Percentiles rank a stretch among this genome's conserved stretches.
These are phyloP conservation scores for Chrysosphaeria jannelii DNA, from an alignment of 2,329 filamentous ascomycete genomes.

Conservation along the genomic window DNA sequence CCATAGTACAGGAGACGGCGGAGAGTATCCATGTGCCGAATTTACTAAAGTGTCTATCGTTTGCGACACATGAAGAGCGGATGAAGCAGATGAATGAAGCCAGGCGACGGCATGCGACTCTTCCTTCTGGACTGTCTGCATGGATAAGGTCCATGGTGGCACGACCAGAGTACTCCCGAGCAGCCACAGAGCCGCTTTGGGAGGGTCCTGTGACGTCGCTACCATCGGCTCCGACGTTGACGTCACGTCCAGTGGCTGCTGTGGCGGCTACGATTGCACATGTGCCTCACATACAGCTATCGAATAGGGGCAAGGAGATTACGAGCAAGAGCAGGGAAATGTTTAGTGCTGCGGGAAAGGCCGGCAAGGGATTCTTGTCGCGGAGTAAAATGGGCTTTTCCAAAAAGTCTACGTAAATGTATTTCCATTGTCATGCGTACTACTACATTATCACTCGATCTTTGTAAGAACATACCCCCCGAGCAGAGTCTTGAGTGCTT, in stretches of 20 bases:
- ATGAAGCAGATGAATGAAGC: constrained; percentile 46
- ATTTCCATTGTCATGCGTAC: no score
- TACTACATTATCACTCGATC: no score
- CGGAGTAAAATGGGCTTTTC: constrained; percentile 61
- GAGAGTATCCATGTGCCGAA: constrained; percentile 7
- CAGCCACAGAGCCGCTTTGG: constrained; percentile 5
- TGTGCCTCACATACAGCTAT: constrained; percentile 24
- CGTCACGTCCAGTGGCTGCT: constrained; percentile 1
- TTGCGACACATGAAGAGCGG: constrained; percentile 33
- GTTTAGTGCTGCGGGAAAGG: constrained; percentile 47
- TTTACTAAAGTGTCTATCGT: constrained; percentile 36
- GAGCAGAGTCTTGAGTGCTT: no score
- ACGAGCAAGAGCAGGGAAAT: constrained; percentile 71
- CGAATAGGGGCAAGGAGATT: constrained; percentile 42
- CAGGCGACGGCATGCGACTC: constrained; percentile 34
- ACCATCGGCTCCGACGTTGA: constrained; percentile 5
- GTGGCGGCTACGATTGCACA: constrained; percentile 7
- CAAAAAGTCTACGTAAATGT: no score
- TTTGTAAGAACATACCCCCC: no score
- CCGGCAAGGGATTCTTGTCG: constrained; percentile 69
- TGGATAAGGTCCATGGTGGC: constrained; percentile 20
- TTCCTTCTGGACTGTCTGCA: constrained; percentile 38
- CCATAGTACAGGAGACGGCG: no score
- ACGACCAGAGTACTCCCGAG: constrained; percentile 16
- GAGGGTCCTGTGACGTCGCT: constrained; percentile 4